Conservation (phyloP, 2,329 filamentous ascomycete genomes). For the Epichloe uncinata region DNA sequence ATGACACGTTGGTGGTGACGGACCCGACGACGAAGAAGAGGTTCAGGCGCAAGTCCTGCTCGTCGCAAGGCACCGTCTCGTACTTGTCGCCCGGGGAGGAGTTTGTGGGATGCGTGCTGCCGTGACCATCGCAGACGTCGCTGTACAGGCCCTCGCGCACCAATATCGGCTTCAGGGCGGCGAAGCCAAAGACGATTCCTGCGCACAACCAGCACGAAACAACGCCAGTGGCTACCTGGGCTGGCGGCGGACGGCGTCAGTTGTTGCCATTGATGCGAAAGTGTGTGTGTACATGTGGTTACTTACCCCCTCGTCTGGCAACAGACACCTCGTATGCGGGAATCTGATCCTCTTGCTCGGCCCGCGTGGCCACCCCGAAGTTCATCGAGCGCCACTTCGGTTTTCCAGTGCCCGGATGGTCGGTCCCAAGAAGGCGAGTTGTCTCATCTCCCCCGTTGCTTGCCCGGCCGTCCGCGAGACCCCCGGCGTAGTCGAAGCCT, state of each 20-base stretch:
- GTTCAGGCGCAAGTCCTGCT: conserved; percentile 48
- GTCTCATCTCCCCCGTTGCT: neutral
- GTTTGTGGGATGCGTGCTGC: neutral
- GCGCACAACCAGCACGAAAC: conserved; percentile 55
- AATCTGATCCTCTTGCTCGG: neutral
- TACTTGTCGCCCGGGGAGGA: conserved; percentile 12
- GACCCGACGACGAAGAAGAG: conserved; percentile 88
- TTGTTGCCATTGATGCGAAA: neutral
- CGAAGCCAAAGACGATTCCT: conserved; percentile 73
- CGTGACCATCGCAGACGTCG: conserved; percentile 36
- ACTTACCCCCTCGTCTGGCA: neutral
- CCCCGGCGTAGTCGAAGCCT: neutral
- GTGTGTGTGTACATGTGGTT: too few species aligned
- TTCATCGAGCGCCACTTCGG: neutral
- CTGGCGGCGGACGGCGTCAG: conserved; percentile 6
- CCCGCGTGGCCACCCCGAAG: neutral
- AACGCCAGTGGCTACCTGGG: conserved; percentile 17
- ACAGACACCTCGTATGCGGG: neutral
- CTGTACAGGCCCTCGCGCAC: conserved; percentile 60
- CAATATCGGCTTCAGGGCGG: conserved; percentile 69
- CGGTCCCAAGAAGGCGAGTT: neutral
- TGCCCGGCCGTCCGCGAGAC: neutral
- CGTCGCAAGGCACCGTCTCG: conserved; percentile 26
- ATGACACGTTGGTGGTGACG: conserved; percentile 76
- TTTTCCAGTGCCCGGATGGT: neutral